These are phyloP conservation scores for Chenopodium berlandieri DNA, from an alignment of 148 eudicot genomes.

Conservation along the genomic window DNA sequence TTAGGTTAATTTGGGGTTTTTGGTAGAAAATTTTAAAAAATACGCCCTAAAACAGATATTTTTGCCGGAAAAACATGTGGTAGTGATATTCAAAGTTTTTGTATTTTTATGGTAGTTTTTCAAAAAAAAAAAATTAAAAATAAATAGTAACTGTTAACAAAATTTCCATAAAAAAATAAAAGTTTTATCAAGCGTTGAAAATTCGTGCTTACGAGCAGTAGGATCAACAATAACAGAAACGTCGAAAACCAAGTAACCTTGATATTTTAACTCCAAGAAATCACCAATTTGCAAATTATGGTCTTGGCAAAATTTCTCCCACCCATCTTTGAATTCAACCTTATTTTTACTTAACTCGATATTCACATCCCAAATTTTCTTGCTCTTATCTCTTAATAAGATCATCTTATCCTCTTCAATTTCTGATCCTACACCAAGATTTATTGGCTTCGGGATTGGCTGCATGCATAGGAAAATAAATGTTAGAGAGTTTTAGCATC, in stretches of 20 bases:
- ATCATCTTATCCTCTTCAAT: neutral
- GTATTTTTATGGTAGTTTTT: too few relatives aligned
- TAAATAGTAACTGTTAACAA: too few relatives aligned
- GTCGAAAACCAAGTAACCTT: conserved; percentile 12
- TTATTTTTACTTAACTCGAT: neutral
- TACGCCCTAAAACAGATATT: too few relatives aligned
- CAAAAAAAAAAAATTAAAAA: too few relatives aligned
- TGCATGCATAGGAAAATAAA: neutral
- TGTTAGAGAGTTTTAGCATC: neutral
- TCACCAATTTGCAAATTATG: conserved; percentile 21
- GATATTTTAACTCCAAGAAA: conserved; percentile 17
- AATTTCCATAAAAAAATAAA: too few relatives aligned
- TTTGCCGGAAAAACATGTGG: too few relatives aligned
- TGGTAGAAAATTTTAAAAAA: too few relatives aligned
- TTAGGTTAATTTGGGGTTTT: too few relatives aligned
- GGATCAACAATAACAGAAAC: conserved; percentile 13
- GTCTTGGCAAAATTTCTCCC: conserved; percentile 8
- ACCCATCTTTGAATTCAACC: conserved; percentile 12
- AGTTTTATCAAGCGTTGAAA: neutral
- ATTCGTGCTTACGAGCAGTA: conserved; percentile 11
- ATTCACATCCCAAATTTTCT: conserved; percentile 10
- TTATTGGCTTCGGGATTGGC: conserved; percentile 14
- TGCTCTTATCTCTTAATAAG: conserved; percentile 1
- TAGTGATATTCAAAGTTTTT: too few relatives aligned
- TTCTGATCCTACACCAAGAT: neutral